A percentile compares a stretch with the other conserved stretches of the same genome.
phyloP scores from a whole-genome alignment of 2,329 filamentous ascomycete species.

The Exophiala alcalophila region DNA sequence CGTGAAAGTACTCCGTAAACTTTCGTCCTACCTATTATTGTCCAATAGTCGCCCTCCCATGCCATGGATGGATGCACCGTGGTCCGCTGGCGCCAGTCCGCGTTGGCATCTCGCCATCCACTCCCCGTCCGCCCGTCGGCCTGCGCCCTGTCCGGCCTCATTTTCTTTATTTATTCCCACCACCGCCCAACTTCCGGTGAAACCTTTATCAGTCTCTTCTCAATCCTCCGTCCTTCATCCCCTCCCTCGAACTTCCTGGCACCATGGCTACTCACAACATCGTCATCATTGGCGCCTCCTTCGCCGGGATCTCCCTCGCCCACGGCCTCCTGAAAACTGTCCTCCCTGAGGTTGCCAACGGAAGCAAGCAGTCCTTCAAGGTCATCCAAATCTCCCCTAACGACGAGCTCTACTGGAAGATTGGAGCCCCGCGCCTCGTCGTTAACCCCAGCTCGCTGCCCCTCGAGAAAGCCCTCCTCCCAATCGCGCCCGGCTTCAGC shows the following conservation, averaged over 20 bases:
- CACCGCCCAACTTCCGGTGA: neutral
- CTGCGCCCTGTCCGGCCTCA: too few species aligned
- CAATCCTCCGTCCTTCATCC: neutral
- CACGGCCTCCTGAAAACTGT: conserved; percentile 39
- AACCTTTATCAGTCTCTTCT: conserved; percentile 1
- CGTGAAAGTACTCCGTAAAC: too few species aligned
- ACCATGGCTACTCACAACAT: conserved; percentile 30
- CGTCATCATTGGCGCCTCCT: conserved; percentile 41
- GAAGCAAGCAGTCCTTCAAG: conserved; percentile 44
- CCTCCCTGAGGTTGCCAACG: conserved; percentile 31
- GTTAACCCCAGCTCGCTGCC: conserved; percentile 49
- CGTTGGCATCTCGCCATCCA: too few species aligned
- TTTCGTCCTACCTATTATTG: too few species aligned
- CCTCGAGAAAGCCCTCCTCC: conserved; percentile 48
- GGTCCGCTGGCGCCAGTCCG: too few species aligned
- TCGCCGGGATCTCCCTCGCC: conserved; percentile 37
- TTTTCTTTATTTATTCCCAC: too few species aligned
- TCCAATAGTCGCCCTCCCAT: too few species aligned
- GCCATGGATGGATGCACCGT: too few species aligned
- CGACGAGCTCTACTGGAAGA: conserved; percentile 52
- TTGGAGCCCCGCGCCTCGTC: conserved; percentile 54
- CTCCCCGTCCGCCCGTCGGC: too few species aligned
- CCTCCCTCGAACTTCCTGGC: neutral
- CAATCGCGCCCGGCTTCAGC: conserved; percentile 51
- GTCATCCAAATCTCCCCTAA: conserved; percentile 56